Base-by-base conservation (phyloP, 176 grass and related monocot species). In the Cymbopogon citratus region DNA sequence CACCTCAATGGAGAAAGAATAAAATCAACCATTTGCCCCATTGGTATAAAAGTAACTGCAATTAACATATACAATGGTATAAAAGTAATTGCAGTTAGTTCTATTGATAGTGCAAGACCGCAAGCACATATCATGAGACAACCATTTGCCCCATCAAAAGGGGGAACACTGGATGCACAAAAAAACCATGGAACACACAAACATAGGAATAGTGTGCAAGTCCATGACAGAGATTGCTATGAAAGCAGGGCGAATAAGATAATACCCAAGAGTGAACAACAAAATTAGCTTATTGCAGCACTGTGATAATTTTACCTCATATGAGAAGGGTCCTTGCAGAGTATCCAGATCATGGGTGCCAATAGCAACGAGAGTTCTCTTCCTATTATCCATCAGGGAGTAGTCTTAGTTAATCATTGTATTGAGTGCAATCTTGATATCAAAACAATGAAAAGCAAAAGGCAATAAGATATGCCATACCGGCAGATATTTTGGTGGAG, bases 401-500 rank as follows among this genome's bases (percentile, higher is more conserved):
- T 67, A 63, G 5, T 68, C 28, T 71, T 61, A 80, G 66, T 69
- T 66, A 77, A 79, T n/a, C 41, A 67, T 2, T 79, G 64, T 70
- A 24, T 71, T 68, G 54, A 33, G 26, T 9, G 23, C 46, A 33
- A 81, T 57, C 26, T 64, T 27, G 19, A 71, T 60, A 14, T 31
- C 31, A 87, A 87, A n/a, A 65, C 21, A 81, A 80, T 29, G 45
- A 76, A 57, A 85, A 15, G 51, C 1, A 10, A 83, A 39, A 12
- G 5, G 21, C 8, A 36, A 72, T 19, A 72, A 70, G 62, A 75
- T 24, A 76, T 76, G 51, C 69, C 18, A 83, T 88, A 97, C 94
- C 95, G 71, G 89, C 95, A 98, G 80, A 98, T 95, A 91, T 98
- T 98, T 83, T 98, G 92, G 63, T 98, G 95, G 26, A 98, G 89